These are phyloP conservation scores for Castanea mollissima DNA, from an alignment of 306 rosid species.

Conservation along the genomic window DNA sequence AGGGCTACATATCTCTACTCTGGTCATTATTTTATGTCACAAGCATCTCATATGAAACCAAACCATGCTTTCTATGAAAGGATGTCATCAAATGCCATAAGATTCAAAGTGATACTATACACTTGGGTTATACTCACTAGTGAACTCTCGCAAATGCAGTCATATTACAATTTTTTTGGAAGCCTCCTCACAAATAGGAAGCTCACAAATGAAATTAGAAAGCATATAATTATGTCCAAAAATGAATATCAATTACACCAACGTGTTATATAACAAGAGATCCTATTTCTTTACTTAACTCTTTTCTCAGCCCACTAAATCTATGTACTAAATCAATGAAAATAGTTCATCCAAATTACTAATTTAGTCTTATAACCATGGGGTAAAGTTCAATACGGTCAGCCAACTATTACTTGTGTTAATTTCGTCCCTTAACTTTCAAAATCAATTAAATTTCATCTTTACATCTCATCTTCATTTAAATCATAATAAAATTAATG, in stretches of 20 bases:
- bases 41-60: not conserved
- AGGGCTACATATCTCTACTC: not conserved
- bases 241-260: slow-evolving; percentile 5
- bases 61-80: not conserved
- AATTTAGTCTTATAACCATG: no score
- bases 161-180: not conserved
- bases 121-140: not conserved
- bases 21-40: not conserved
- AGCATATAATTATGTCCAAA: not conserved
- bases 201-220: not conserved
- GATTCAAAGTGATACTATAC: not conserved
- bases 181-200: not conserved
- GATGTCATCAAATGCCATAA: not conserved
- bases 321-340: not conserved
- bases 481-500: no score
- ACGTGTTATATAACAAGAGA: not conserved
- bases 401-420: no score
- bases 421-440: no score
- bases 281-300: not conserved
- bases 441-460: no score
- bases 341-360: not conserved
- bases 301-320: slow-evolving; percentile 11
- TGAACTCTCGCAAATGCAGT: not conserved
- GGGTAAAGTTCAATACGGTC: no score
- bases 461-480: no score